phyloP scores from a whole-genome alignment of 768 basidiomycete genomes.

The Pleurotus tuber-regium region DNA sequence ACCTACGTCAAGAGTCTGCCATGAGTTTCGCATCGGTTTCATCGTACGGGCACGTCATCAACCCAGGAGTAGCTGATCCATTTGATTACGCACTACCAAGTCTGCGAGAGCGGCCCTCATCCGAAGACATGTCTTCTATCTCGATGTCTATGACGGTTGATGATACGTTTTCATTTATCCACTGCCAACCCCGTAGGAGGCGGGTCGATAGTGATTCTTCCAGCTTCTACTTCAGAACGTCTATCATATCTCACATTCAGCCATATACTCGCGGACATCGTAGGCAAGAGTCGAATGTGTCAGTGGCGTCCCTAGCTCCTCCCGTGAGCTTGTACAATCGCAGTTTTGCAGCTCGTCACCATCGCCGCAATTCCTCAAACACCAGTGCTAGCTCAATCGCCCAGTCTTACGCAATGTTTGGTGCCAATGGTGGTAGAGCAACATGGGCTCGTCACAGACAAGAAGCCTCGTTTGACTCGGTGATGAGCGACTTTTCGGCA shows the following conservation, averaged over 20 bases:
- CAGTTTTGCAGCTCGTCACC: constrained; percentile 37
- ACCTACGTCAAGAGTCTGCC: constrained; percentile 53
- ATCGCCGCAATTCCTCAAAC: constrained; percentile 57
- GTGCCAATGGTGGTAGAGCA: constrained; percentile 51
- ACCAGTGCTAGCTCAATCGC: constrained; percentile 58
- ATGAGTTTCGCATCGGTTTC: constrained; percentile 80
- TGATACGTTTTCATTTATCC: constrained; percentile 70
- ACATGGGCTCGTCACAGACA: constrained; percentile 60
- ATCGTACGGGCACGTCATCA: constrained; percentile 68
- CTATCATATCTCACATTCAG: constrained; percentile 24
- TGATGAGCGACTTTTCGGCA: constrained; percentile 60
- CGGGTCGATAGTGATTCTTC: constrained; percentile 77
- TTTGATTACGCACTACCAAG: constrained; percentile 69
- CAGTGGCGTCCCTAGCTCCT: constrained; percentile 52
- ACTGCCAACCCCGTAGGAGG: constrained; percentile 35
- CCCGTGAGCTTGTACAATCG: constrained; percentile 75
- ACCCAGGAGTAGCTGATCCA: constrained; percentile 63
- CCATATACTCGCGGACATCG: constrained; percentile 48
- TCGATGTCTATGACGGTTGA: constrained; percentile 62
- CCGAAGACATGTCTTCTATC: constrained; percentile 56
- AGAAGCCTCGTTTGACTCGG: constrained; percentile 62
- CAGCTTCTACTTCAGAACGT: constrained; percentile 69
- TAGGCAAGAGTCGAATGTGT: constrained; percentile 62
- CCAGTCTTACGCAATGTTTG: constrained; percentile 52
- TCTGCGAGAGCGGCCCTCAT: constrained; percentile 51